Base-by-base conservation (phyloP, 208 protist species). In the Leishmania turanica region DNA sequence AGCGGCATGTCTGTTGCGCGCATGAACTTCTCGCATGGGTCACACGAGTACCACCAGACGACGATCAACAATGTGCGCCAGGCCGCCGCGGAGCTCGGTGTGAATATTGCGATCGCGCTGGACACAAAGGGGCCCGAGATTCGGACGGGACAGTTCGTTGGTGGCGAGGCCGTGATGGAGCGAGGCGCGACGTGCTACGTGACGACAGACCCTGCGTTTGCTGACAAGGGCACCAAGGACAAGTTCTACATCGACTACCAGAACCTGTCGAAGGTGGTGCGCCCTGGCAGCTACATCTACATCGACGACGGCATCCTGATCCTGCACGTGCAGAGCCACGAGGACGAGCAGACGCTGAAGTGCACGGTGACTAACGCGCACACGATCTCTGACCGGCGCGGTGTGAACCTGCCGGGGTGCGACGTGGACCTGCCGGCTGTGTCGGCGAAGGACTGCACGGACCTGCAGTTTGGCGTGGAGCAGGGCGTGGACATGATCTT, bases 21-120 rank as follows among this genome's bases (percentile, higher is more conserved):
- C 78, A 96, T 99, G 89, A 99, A 99, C 92, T 99, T 99, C 86
- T 99, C 98, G 54, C 99, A 99, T 86, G 99, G 99, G 64, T 94
- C 89, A 54, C 92, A 99, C 83, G 98, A 99, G 90, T 99, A 97
- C 88, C 99, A 99, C 90, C 92, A 90, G 69, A 84, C 79, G 60
- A 98, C 98, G 13, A 98, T 99, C 82, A 91, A 96, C 82, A 99
- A 99, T 84, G 88, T 99, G 66, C 96, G 98, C 75, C 75, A 94
- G 77, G 93, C 95, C 2, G 93, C 96, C 15, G 91, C 92, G n/a
- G 92, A 97, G 74, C 89, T 97, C 45, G 96, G 94, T 56, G 78
- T 92, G 51, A 93, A 95, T 77, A 92, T 99, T 82, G 98, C 92
- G 71, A 98, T 99, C 75, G 98, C 98, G 70, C 93, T 99, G 8